phyloP scores from a whole-genome alignment of 192 early-diverging fungal genomes.

The Radiomyces spectabilis region DNA sequence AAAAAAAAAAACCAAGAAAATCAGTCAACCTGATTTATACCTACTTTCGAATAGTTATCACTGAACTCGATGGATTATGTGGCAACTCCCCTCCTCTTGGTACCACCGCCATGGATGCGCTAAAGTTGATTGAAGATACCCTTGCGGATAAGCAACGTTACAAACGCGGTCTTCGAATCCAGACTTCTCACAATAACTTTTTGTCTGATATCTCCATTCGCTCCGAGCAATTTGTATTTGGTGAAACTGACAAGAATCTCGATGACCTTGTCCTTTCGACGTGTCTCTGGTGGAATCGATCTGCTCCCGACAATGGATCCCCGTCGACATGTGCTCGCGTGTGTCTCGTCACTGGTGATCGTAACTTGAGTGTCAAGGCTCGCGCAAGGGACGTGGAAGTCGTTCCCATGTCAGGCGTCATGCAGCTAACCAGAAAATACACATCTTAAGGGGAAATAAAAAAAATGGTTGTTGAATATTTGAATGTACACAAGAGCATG shows the following conservation, averaged over 20 bases:
- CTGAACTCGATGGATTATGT: constrained; percentile 48
- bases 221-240: constrained; percentile 43
- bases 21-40: not conserved
- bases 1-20: not conserved
- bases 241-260: constrained; percentile 49
- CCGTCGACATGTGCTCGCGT: constrained; percentile 7
- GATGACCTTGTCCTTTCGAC: constrained; percentile 48
- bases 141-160: constrained; percentile 23
- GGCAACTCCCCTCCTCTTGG: constrained; percentile 44
- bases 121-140: constrained; percentile 37
- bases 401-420: constrained; percentile 10
- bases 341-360: constrained; percentile 49
- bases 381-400: constrained; percentile 44
- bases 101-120: constrained; percentile 30
- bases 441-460: too few relatives aligned
- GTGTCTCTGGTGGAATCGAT: constrained; percentile 48
- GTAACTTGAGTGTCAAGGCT: constrained; percentile 51
- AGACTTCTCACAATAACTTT: constrained; percentile 50
- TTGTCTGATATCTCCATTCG: constrained; percentile 46
- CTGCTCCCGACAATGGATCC: not conserved
- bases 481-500: not conserved
- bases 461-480: too few relatives aligned
- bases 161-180: constrained; percentile 28
- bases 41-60: constrained; percentile 30
- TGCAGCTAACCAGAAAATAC: constrained; percentile 11